Evolutionary conservation across 192 early-diverging fungal species (phyloP).

Genomic region (Coemansia sp.): DNA sequence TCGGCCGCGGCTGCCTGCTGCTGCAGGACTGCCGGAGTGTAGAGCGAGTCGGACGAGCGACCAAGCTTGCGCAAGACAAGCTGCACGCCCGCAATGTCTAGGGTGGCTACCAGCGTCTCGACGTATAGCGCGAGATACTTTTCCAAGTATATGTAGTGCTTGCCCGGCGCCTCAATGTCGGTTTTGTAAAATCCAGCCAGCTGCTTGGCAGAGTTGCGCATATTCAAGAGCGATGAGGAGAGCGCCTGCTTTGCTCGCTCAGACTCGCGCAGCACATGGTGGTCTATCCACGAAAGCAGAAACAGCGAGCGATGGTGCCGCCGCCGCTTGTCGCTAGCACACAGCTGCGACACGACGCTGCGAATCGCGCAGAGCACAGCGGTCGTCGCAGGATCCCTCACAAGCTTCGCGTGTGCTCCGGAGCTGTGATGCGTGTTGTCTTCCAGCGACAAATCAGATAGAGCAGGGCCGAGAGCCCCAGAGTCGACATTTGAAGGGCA

Average conservation of each 20-base stretch:
- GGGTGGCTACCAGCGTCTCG: constrained; percentile 33
- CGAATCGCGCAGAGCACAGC: constrained; percentile 20
- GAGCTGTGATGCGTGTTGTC: background rate
- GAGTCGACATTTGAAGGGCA: background rate
- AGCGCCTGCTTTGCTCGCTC: constrained; percentile 42
- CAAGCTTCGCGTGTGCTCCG: background rate
- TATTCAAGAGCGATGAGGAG: constrained; percentile 35
- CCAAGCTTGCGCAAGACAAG: constrained; percentile 45
- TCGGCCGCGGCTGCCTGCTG: constrained; percentile 15
- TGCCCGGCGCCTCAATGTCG: constrained; percentile 50
- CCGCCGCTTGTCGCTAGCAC: constrained; percentile 38
- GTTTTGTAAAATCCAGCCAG: constrained; percentile 56
- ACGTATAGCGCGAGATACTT: constrained; percentile 48
- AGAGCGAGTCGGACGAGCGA: constrained; percentile 35
- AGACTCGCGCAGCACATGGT: constrained; percentile 22
- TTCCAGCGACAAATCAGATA: background rate
- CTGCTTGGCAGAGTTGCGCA: constrained; percentile 40
- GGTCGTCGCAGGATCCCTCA: background rate
- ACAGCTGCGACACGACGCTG: constrained; percentile 20
- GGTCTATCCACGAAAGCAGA: constrained; percentile 48
- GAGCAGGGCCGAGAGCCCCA: background rate
- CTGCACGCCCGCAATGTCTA: constrained; percentile 34
- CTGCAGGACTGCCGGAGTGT: constrained; percentile 10
- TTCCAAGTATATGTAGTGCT: constrained; percentile 55
- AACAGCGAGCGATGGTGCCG: constrained; percentile 48